Evolutionary conservation across 2,329 filamentous ascomycete species (phyloP).

Genomic region (Truncatella angustata): DNA sequence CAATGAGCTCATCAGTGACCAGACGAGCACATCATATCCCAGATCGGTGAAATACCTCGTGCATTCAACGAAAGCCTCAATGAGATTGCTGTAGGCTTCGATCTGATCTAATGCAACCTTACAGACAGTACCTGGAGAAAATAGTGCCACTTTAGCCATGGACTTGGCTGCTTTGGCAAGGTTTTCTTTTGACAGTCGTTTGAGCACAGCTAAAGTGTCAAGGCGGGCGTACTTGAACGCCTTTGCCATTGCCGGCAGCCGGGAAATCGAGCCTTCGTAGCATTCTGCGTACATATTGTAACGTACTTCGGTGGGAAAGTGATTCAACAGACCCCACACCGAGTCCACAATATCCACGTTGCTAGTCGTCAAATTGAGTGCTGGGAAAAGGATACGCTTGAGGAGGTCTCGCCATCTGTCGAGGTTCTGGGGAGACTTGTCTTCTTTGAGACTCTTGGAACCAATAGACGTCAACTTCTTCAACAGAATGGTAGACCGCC

Average conservation of each 20-base stretch:
- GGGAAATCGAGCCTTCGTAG: slow-evolving; percentile 77
- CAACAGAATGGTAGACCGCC: slow-evolving; percentile 74
- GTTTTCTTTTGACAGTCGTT: slow-evolving; percentile 86
- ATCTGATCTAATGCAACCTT: slow-evolving; percentile 85
- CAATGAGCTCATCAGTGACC: slow-evolving; percentile 79
- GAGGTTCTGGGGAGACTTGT: slow-evolving; percentile 68
- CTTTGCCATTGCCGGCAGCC: slow-evolving; percentile 71
- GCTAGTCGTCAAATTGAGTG: slow-evolving; percentile 79
- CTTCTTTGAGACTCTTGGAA: slow-evolving; percentile 67
- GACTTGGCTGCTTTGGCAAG: slow-evolving; percentile 81
- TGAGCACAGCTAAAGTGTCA: slow-evolving; percentile 83
- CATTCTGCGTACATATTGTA: slow-evolving; percentile 94
- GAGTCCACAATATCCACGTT: slow-evolving; percentile 85
- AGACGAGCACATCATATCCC: slow-evolving; percentile 89
- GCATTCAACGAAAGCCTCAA: slow-evolving; percentile 91
- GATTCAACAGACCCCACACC: slow-evolving; percentile 77
- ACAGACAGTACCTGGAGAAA: slow-evolving; percentile 89
- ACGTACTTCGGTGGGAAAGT: slow-evolving; percentile 72
- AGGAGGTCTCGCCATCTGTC: slow-evolving; percentile 82
- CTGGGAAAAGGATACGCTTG: slow-evolving; percentile 80
- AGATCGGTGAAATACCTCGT: slow-evolving; percentile 90
- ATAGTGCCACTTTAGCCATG: slow-evolving; percentile 87
- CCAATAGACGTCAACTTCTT: slow-evolving; percentile 86
- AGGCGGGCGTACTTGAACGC: slow-evolving; percentile 75
- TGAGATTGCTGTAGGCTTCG: slow-evolving; percentile 91